phyloP scores from a whole-genome alignment of 805 yeast species.

The Maudiozyma pseudohumilis region DNA sequence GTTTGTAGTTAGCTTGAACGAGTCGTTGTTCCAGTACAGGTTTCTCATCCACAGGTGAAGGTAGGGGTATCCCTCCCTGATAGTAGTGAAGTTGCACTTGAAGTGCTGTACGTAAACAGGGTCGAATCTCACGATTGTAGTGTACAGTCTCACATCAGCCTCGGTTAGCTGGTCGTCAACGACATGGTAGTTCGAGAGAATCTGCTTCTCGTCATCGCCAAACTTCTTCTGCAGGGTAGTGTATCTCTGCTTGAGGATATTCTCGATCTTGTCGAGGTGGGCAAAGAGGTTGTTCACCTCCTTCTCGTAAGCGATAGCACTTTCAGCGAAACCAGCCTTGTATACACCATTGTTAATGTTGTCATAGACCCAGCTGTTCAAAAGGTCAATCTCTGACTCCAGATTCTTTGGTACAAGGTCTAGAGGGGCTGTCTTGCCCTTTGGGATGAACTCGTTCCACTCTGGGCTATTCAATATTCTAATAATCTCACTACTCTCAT shows the following conservation, averaged over 20 bases:
- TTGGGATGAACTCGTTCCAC: conserved; percentile 33
- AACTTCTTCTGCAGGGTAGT: conserved; percentile 33
- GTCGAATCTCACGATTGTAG: conserved; percentile 86
- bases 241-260: conserved; percentile 41
- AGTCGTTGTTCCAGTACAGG: conserved; percentile 70
- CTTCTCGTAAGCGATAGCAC: conserved; percentile 69
- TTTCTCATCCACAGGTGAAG: conserved; percentile 72
- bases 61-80: conserved; percentile 68
- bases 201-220: conserved; percentile 9
- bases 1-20: conserved; percentile 68
- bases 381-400: conserved; percentile 53
- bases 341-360: conserved; percentile 90
- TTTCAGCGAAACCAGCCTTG: conserved; percentile 82
- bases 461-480: conserved; percentile 75
- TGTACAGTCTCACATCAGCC: conserved; percentile 78
- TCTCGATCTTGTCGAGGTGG: conserved; percentile 64
- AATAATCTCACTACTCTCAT: conserved; percentile 84
- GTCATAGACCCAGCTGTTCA: conserved; percentile 77
- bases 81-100: conserved; percentile 79
- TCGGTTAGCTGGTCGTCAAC: conserved; percentile 68
- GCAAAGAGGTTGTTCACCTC: conserved; percentile 58
- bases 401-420: conserved; percentile 55
- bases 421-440: conserved; percentile 16
- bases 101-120: conserved; percentile 92
- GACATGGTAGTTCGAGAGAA: conserved; percentile 33